These are phyloP conservation scores for Dysphania ambrosioides DNA, from an alignment of 148 eudicot species.

Conservation along the genomic window DNA sequence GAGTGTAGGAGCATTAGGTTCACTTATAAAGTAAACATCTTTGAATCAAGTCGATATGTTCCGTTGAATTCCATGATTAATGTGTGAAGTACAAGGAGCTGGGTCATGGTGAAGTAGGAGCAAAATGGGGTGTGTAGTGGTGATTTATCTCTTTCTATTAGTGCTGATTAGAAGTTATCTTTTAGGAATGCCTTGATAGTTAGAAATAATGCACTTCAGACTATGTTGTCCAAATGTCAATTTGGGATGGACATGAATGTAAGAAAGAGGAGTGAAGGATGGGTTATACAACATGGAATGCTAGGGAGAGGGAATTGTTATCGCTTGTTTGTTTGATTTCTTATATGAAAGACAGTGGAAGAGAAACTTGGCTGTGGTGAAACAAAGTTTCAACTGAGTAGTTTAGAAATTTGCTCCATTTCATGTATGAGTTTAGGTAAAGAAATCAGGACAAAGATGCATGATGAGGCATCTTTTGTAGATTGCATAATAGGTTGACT, in stretches of 20 bases:
- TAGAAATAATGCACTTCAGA: background rate
- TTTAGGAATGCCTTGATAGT: background rate
- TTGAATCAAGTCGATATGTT: background rate
- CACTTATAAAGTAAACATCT: background rate
- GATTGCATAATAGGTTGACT: no score
- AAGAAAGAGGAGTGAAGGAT: background rate
- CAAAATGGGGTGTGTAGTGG: background rate
- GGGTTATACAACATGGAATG: background rate
- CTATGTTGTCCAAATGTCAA: background rate
- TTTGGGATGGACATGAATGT: background rate
- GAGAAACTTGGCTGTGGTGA: background rate
- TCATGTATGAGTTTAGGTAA: background rate
- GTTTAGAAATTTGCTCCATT: background rate
- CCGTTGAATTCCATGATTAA: background rate
- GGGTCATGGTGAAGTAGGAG: background rate
- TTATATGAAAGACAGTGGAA: background rate
- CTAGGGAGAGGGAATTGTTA: background rate
- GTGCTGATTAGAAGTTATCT: background rate
- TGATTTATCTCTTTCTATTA: background rate
- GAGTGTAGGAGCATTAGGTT: background rate
- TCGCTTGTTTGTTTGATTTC: background rate
- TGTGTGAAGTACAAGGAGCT: background rate
- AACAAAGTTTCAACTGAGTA: background rate
- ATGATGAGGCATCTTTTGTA: no score
- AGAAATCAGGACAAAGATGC: background rate